Conservation (phyloP, 208 protist genomes). For the Vickermania spadyakhi region DNA sequence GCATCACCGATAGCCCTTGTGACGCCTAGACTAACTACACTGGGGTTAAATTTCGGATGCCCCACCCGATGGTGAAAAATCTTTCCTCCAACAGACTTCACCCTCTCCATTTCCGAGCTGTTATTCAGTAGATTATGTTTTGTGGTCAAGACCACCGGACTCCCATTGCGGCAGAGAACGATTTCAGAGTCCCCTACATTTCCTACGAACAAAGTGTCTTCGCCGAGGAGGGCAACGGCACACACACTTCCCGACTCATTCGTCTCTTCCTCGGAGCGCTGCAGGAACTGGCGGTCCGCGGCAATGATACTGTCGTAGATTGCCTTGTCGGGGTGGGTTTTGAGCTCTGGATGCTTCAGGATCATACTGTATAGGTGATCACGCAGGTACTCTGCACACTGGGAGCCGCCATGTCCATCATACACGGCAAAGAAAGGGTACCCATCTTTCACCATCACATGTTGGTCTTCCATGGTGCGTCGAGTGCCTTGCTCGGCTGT, state of each 20-base stretch:
- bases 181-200: conserved; percentile 88
- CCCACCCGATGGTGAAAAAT: conserved; percentile 91
- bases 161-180: conserved; percentile 62
- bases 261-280: conserved; percentile 51
- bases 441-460: conserved; percentile 69
- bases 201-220: conserved; percentile 73
- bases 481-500: conserved; percentile 75
- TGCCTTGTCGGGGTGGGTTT: conserved; percentile 53
- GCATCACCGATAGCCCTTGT: conserved; percentile 94
- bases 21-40: conserved; percentile 84
- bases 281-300: conserved; percentile 60
- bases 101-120: conserved; percentile 70
- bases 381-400: conserved; percentile 77
- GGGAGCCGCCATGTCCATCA: conserved; percentile 83
- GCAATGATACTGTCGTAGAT: conserved; percentile 79
- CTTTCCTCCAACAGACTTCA: conserved; percentile 75
- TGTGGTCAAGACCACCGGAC: conserved; percentile 67
- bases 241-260: conserved; percentile 83
- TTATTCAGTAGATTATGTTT: conserved; percentile 78
- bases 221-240: conserved; percentile 73
- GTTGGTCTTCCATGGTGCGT: conserved; percentile 86
- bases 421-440: conserved; percentile 86
- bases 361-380: conserved; percentile 71
- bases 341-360: conserved; percentile 47
- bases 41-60: conserved; percentile 86